Conservation (phyloP, 2,329 filamentous ascomycete species). For the Fusarium nisikadoi region DNA sequence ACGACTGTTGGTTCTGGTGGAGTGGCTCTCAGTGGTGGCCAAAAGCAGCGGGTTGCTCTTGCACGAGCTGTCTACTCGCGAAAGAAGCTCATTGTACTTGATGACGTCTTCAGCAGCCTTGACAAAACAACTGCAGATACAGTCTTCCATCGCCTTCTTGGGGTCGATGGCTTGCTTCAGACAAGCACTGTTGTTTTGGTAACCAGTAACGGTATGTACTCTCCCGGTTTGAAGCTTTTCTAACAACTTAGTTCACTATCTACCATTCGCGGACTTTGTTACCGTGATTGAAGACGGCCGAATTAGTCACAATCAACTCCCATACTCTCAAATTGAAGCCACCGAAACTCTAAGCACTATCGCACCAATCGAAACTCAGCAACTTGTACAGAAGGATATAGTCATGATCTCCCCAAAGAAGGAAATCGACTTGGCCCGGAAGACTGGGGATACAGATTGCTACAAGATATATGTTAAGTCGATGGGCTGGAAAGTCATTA, state of each 20-base stretch:
- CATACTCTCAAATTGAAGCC: slow-evolving; percentile 30
- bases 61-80: slow-evolving; percentile 59
- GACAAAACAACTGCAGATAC: slow-evolving; percentile 56
- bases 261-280: slow-evolving; percentile 40
- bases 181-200: slow-evolving; percentile 48
- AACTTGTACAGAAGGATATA: not conserved
- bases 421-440: slow-evolving; percentile 41
- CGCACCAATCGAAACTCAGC: not conserved
- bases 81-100: slow-evolving; percentile 54
- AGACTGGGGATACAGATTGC: slow-evolving; percentile 44
- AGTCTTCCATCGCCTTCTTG: slow-evolving; percentile 57
- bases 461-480: slow-evolving; percentile 46
- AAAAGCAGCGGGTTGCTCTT: slow-evolving; percentile 56
- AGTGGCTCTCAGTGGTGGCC: slow-evolving; percentile 56
- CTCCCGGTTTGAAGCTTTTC: fast-evolving
- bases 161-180: slow-evolving; percentile 54
- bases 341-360: not conserved
- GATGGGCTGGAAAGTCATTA: slow-evolving; percentile 38
- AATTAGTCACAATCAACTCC: slow-evolving; percentile 41
- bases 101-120: slow-evolving; percentile 59
- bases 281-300: slow-evolving; percentile 40
- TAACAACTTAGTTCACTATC: slow-evolving; percentile 36
- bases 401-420: not conserved
- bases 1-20: slow-evolving; percentile 56
- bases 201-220: slow-evolving; percentile 7